phyloP scores from a whole-genome alignment of 2,329 filamentous ascomycete species.

The Calycina herbarum region DNA sequence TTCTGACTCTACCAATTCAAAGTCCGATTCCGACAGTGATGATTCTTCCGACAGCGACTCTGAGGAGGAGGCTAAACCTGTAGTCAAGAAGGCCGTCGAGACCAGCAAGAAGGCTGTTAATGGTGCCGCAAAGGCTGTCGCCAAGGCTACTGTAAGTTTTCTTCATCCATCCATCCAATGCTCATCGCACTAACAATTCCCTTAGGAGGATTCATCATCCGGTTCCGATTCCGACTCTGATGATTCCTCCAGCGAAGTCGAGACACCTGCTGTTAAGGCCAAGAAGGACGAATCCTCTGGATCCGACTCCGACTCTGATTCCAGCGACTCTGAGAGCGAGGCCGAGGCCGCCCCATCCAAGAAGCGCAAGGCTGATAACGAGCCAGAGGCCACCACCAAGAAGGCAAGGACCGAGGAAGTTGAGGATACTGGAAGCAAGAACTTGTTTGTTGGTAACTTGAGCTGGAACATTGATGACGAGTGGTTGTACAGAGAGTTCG shows the following conservation, averaged over 20 bases:
- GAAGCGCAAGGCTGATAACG: constrained; percentile 60
- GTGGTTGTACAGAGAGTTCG: constrained; percentile 68
- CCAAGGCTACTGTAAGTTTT: constrained; percentile 36
- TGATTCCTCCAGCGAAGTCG: constrained; percentile 24
- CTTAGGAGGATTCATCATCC: constrained; percentile 7
- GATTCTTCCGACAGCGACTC: constrained; percentile 28
- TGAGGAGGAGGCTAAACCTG: constrained; percentile 32
- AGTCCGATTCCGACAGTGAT: constrained; percentile 34
- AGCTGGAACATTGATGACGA: constrained; percentile 77
- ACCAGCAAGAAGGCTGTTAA: constrained; percentile 34
- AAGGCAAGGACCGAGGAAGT: constrained; percentile 51
- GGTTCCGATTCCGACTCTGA: constrained; percentile 24
- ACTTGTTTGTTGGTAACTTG: constrained; percentile 71
- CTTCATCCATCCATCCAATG: background rate
- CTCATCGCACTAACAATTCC: background rate
- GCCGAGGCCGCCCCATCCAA: constrained; percentile 45
- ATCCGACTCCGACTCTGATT: constrained; percentile 23
- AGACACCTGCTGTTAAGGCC: constrained; percentile 14
- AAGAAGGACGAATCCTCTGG: constrained; percentile 14
- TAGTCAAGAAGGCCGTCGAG: constrained; percentile 31
- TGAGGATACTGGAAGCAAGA: constrained; percentile 49
- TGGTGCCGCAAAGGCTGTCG: constrained; percentile 33
- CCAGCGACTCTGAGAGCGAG: constrained; percentile 31
- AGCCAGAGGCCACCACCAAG: constrained; percentile 46
- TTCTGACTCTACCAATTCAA: constrained; percentile 29